Evolutionary conservation across 306 rosid genomes (phyloP).

Genomic region (Castanospermum australe): DNA sequence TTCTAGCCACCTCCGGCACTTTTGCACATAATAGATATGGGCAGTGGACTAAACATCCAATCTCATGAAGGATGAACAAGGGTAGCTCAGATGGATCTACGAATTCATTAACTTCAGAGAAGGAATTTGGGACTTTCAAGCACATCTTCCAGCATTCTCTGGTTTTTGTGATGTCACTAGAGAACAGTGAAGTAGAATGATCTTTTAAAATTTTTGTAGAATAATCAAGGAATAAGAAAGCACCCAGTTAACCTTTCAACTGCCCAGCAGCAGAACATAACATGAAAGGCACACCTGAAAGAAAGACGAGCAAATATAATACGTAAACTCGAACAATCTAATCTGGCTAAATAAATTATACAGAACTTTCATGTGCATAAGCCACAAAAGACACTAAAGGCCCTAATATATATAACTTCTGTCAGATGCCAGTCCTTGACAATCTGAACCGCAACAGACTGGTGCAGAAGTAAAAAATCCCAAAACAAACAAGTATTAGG

Average conservation of each 20-base stretch:
- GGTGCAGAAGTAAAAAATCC: not conserved
- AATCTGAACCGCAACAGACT: not conserved
- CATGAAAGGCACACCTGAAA: conserved; percentile 41
- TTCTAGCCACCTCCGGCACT: conserved; percentile 34
- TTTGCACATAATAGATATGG: conserved; percentile 31
- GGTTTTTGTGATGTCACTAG: conserved; percentile 37
- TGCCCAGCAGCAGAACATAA: not conserved
- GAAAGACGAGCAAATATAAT: conserved; percentile 7
- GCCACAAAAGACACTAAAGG: not conserved
- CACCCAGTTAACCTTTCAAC: conserved; percentile 28
- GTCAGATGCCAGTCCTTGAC: not conserved
- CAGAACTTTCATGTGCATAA: not conserved
- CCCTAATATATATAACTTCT: not conserved
- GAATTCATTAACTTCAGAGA: conserved; percentile 36
- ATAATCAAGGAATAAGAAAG: conserved; percentile 12
- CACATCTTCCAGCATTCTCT: conserved; percentile 99
- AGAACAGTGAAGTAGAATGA: conserved; percentile 14
- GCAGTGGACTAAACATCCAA: conserved; percentile 45
- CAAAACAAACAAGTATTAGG: not conserved
- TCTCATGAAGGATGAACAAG: conserved; percentile 41
- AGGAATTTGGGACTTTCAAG: conserved; percentile 47
- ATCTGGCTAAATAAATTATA: not conserved
- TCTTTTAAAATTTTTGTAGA: conserved; percentile 6
- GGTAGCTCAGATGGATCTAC: conserved; percentile 40
- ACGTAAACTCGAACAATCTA: not conserved